A percentile compares a stretch with the other conserved stretches of the same genome.
Evolutionary conservation across 805 yeast genomes (phyloP).

Genomic region (Myxozyma monticola): DNA sequence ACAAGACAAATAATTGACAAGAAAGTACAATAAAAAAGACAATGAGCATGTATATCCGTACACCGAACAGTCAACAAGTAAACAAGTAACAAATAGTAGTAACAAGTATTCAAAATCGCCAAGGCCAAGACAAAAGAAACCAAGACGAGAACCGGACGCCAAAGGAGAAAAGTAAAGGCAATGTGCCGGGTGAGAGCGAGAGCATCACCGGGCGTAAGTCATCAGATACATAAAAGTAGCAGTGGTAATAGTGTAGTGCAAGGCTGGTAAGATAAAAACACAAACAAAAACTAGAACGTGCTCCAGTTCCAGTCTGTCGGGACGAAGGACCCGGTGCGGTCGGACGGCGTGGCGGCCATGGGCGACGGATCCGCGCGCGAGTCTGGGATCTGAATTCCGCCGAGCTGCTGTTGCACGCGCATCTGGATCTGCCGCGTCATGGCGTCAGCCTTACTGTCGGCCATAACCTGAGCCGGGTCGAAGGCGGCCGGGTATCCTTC

Average conservation of each 20-base stretch:
- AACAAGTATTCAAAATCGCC: not conserved
- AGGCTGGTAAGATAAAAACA: not conserved
- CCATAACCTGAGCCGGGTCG: not conserved
- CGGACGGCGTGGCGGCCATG: conserved; percentile 19
- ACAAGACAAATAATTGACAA: conserved; percentile 1
- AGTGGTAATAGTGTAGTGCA: conserved; percentile 9
- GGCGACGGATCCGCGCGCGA: not conserved
- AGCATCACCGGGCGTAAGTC: no score
- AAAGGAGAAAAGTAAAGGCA: not conserved
- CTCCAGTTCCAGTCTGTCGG: conserved; percentile 37
- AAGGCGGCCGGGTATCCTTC: conserved; percentile 5
- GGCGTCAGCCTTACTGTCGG: conserved; percentile 3
- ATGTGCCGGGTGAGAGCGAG: no score
- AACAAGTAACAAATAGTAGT: no score
- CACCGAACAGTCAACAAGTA: conserved; percentile 1
- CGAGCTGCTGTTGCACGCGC: conserved; percentile 22
- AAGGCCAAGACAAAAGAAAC: not conserved
- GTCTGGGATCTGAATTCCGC: conserved; percentile 5
- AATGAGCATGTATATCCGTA: not conserved
- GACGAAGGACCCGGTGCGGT: conserved; percentile 29
- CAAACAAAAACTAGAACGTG: conserved; percentile 27
- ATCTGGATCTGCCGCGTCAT: conserved; percentile 15
- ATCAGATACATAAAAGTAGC: not conserved
- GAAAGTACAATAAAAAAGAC: not conserved
- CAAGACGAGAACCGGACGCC: not conserved